Conservation (phyloP, 148 eudicot genomes). For the Rheum nobile region DNA sequence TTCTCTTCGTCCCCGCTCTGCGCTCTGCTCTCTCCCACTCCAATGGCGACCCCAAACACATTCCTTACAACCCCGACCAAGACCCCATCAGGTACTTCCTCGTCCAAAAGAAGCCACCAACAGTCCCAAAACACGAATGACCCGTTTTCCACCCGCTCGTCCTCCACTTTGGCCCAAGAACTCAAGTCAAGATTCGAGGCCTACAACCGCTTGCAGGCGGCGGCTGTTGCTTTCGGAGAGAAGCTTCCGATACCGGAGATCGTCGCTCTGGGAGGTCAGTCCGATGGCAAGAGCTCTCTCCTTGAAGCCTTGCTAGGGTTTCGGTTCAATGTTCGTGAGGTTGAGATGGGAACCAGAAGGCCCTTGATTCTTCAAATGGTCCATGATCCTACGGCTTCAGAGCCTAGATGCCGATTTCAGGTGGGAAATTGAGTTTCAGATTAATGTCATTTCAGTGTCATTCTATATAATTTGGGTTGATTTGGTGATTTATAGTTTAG, state of each 20-base stretch:
- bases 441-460: background rate
- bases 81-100: conserved; percentile 31
- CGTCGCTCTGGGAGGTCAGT: conserved; percentile 91
- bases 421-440: conserved; percentile 19
- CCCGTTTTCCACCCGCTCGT: background rate
- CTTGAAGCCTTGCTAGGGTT: conserved; percentile 97
- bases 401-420: conserved; percentile 91
- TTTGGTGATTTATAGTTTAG: background rate
- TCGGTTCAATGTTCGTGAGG: conserved; percentile 86
- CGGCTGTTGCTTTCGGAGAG: conserved; percentile 96
- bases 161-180: conserved; percentile 22
- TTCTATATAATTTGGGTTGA: background rate
- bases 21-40: conserved; percentile 8
- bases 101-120: conserved; percentile 36
- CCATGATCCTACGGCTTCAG: conserved; percentile 70
- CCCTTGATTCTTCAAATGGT: conserved; percentile 94
- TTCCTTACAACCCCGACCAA: conserved; percentile 38
- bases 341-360: conserved; percentile 94
- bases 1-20: background rate
- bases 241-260: conserved; percentile 95
- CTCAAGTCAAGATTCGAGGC: conserved; percentile 72
- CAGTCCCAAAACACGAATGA: conserved; percentile 19
- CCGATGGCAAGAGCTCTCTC: conserved; percentile 97
- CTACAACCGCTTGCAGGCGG: conserved; percentile 86
- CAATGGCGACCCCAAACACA: conserved; percentile 31